Evolutionary conservation across 2,329 filamentous ascomycete species (phyloP).

Genomic region (Calonectria honghensis): DNA sequence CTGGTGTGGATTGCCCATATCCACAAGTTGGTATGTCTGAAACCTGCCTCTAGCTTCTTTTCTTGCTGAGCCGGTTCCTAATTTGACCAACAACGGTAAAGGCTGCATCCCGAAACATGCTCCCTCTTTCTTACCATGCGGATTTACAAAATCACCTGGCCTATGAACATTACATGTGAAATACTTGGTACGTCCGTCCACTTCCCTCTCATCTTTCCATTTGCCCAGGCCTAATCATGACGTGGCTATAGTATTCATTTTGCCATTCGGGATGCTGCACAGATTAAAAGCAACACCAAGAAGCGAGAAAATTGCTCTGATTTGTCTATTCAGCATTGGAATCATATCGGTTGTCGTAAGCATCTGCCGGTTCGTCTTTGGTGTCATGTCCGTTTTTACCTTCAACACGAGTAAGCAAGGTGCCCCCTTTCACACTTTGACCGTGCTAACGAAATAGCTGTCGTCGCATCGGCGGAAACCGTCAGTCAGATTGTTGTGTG

Average conservation of each 20-base stretch:
- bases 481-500: background rate
- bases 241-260: background rate
- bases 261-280: background rate
- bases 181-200: background rate
- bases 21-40: background rate
- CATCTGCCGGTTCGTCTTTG: conserved; percentile 1
- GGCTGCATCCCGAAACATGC: background rate
- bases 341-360: background rate
- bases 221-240: background rate
- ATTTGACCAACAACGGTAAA: background rate
- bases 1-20: conserved; percentile 10
- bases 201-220: background rate
- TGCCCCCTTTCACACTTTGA: background rate
- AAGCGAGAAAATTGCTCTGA: conserved; percentile 4
- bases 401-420: background rate
- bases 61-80: background rate
- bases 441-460: background rate
- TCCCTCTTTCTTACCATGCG: background rate
- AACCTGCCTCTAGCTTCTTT: background rate
- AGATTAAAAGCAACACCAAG: background rate
- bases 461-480: background rate
- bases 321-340: conserved; percentile 9
- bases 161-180: background rate
- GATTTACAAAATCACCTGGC: conserved; percentile 8
- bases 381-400: background rate